phyloP scores from a whole-genome alignment of 352 stramenopile genomes.

The Elongisporangium anandrum region DNA sequence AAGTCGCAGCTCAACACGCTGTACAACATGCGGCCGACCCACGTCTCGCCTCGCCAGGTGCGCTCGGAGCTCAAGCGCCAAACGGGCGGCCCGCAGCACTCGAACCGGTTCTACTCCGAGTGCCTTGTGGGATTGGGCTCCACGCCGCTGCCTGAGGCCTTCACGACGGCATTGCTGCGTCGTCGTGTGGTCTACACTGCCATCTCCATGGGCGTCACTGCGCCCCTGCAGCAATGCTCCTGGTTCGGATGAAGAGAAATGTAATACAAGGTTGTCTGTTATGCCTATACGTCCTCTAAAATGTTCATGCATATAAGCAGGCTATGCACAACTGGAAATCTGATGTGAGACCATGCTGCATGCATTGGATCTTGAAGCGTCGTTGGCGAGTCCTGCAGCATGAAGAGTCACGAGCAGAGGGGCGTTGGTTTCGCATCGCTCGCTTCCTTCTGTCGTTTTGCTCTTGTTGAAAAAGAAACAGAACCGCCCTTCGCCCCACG shows the following conservation, averaged over 20 bases:
- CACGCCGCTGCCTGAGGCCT: conserved; percentile 26
- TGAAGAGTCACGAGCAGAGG: neutral
- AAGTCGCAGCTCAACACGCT: conserved; percentile 22
- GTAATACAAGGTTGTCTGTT: neutral
- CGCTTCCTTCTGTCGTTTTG: neutral
- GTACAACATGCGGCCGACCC: conserved; percentile 42
- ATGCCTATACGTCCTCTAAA: neutral
- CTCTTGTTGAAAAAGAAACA: neutral
- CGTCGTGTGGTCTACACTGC: conserved; percentile 36
- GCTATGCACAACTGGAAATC: neutral
- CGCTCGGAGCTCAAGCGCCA: conserved; percentile 12
- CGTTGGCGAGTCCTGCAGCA: neutral
- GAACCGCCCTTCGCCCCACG: neutral
- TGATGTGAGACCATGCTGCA: too few relatives aligned
- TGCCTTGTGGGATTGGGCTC: conserved; percentile 46
- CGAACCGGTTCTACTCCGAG: conserved; percentile 23
- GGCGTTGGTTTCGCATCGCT: neutral
- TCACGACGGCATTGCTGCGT: conserved; percentile 26
- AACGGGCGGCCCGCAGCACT: conserved; percentile 3
- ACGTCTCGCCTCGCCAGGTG: conserved; percentile 42
- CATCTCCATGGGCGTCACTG: conserved; percentile 19
- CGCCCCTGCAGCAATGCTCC: conserved; percentile 24
- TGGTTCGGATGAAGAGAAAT: neutral
- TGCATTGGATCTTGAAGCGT: neutral
- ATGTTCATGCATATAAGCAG: neutral